Evolutionary conservation across 2,329 filamentous ascomycete species (phyloP).

Genomic region (Ophiosphaerella herpotricha): DNA sequence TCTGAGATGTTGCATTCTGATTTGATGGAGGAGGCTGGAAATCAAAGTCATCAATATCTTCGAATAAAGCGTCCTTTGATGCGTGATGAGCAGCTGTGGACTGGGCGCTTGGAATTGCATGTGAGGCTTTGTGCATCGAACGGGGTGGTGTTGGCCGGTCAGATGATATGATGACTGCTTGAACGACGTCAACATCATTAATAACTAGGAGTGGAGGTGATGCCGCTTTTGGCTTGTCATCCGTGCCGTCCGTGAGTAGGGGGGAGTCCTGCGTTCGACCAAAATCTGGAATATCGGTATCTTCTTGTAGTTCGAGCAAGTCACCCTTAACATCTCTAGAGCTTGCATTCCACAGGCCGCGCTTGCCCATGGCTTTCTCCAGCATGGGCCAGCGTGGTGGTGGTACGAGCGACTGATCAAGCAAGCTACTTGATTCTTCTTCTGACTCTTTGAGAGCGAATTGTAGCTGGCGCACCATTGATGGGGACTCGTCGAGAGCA

Average conservation of each 20-base stretch:
- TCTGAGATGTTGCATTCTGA: constrained; percentile 23
- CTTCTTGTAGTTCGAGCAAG: constrained; percentile 31
- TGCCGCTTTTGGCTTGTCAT: constrained; percentile 5
- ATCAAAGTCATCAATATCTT: constrained; percentile 32
- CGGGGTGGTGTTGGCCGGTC: constrained; percentile 22
- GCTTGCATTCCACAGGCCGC: constrained; percentile 40
- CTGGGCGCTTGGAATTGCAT: neutral
- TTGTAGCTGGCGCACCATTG: constrained; percentile 42
- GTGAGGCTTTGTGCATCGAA: neutral
- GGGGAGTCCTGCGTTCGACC: constrained; percentile 39
- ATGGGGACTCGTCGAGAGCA: constrained; percentile 44
- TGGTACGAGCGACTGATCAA: neutral
- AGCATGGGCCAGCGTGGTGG: constrained; percentile 24
- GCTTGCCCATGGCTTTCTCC: constrained; percentile 22
- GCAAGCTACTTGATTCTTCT: constrained; percentile 13
- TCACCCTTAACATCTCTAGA: constrained; percentile 38
- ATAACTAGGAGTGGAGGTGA: constrained; percentile 23
- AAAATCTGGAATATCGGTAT: constrained; percentile 35
- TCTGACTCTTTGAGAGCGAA: constrained; percentile 43
- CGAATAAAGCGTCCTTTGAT: constrained; percentile 11
- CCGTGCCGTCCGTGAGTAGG: constrained; percentile 28
- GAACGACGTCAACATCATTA: constrained; percentile 18
- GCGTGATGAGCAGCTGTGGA: neutral
- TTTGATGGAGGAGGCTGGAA: constrained; percentile 33
- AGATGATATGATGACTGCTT: constrained; percentile 25